Evolutionary conservation across 192 early-diverging fungal genomes (phyloP).

Genomic region (Allomyces javanicus): DNA sequence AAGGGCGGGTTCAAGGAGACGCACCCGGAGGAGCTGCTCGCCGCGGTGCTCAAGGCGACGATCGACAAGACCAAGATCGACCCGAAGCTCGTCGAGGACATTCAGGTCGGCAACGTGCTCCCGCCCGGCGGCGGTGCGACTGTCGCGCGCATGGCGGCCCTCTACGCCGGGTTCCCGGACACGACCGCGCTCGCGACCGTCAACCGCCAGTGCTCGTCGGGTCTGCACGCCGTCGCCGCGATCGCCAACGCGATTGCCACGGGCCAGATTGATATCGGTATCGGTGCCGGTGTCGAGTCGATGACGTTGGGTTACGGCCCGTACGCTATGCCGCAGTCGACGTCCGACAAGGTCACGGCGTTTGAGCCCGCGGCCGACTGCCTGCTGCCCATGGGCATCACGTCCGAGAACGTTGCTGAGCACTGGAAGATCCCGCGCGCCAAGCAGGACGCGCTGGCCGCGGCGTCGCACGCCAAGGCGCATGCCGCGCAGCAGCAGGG

Average conservation of each 20-base stretch:
- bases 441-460: slow-evolving; percentile 83
- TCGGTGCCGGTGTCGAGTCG: slow-evolving; percentile 85
- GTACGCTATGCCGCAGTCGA: slow-evolving; percentile 47
- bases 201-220: slow-evolving; percentile 88
- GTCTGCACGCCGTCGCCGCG: slow-evolving; percentile 70
- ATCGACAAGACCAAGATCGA: slow-evolving; percentile 61
- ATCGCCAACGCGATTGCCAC: slow-evolving; percentile 74
- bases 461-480: slow-evolving; percentile 65
- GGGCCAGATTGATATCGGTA: slow-evolving; percentile 77
- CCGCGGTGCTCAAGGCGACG: slow-evolving; percentile 52
- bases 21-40: slow-evolving; percentile 58
- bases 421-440: slow-evolving; percentile 66
- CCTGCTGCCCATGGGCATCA: slow-evolving; percentile 75
- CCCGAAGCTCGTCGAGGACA: slow-evolving; percentile 71
- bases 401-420: slow-evolving; percentile 88
- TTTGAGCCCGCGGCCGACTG: slow-evolving; percentile 59
- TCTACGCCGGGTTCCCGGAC: slow-evolving; percentile 79
- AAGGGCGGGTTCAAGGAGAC: slow-evolving; percentile 88
- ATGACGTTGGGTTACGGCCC: slow-evolving; percentile 83
- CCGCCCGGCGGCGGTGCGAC: slow-evolving; percentile 76
- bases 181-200: slow-evolving; percentile 58
- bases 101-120: slow-evolving; percentile 84
- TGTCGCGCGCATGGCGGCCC: slow-evolving; percentile 71
- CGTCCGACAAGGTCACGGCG: slow-evolving; percentile 54
- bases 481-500: slow-evolving; percentile 73